Evolutionary conservation across 1,284 basidiomycete species (phyloP), one percentile per base, ranked within the genome.

Genomic region (Lentinula novae-zelandiae): DNA sequence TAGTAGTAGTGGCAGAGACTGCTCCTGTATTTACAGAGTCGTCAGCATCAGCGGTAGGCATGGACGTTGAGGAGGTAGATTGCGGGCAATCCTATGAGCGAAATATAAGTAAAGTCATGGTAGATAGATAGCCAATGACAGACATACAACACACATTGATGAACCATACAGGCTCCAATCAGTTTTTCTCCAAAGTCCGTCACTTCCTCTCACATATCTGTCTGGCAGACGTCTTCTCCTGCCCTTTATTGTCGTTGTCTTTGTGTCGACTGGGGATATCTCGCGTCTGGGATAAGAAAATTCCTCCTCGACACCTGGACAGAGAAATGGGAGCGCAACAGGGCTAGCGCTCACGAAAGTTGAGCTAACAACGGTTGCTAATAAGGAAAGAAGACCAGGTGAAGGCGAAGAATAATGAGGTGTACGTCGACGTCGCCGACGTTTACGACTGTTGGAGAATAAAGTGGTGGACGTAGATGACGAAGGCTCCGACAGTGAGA

Each of bases 141-240:
- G 17, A 67, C 77, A 69, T 67, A 78, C 76, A 44, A 67, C 57
- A 71, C 85, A 79, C 61, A 85, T 75, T 20, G 82, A 80, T 31
- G 82, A 83, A 46, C 87, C 87, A 67, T 86, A 89, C 33, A 89
- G 71, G 13, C 83, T 81, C 75, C 83, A 90, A 34, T 68, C 66
- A 3, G 79, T 77, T 71, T 79, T 84, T 61, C 81, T 78, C 87
- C 87, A 90, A 59, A 74, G 70, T 12, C 82, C 84, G 75, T 89
- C 87, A n/a, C 72, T 58, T 15, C 76, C 84, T 66, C 78, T 68
- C 57, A 76, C 74, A 71, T 80, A 90, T 68, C 77, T 84, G 71
- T 83, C 80, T 38, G 89, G 84, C 33, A 88, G 64, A 38, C 46
- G 39, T 57, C 46, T 34, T n/a, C 38, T 52, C 44, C 44, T 46